phyloP scores from a whole-genome alignment of 805 yeast species.

The Dipodascopsis tothii region DNA sequence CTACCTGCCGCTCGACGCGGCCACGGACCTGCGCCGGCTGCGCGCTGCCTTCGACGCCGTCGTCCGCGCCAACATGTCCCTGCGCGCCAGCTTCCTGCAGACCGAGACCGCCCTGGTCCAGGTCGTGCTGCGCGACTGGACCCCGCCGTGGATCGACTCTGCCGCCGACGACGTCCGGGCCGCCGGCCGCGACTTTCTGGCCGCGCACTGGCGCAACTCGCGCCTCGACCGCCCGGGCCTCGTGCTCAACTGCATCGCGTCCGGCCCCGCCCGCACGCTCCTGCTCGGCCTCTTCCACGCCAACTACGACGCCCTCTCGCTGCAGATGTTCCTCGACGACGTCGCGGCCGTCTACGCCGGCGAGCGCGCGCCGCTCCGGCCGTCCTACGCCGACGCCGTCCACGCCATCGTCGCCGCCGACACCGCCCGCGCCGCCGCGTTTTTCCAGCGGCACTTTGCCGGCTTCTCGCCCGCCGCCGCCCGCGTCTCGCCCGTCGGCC shows the following conservation, averaged over 20 bases:
- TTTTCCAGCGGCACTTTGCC: not conserved
- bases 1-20: conserved; percentile 10
- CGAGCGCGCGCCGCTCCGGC: conserved; percentile 9
- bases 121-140: conserved; percentile 18
- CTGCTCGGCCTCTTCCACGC: conserved; percentile 23
- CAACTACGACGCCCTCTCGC: conserved; percentile 24
- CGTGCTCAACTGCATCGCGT: conserved; percentile 2
- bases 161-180: not conserved
- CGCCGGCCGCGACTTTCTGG: not conserved
- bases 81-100: conserved; percentile 19
- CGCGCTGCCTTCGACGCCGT: conserved; percentile 7
- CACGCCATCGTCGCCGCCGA: not conserved
- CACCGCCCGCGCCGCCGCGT: not conserved
- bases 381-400: conserved; percentile 16
- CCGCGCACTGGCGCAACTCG: conserved; percentile 9
- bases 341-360: conserved; percentile 10
- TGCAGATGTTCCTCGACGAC: conserved; percentile 18
- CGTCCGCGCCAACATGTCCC: conserved; percentile 6
- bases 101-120: conserved; percentile 19
- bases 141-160: conserved; percentile 12
- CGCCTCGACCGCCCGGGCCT: conserved; percentile 15
- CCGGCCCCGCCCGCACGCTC: not conserved
- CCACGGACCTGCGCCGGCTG: conserved; percentile 9
- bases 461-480: not conserved
- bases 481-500: not conserved